phyloP scores from a whole-genome alignment of 192 early-diverging fungal species.

The Podila epicladia region DNA sequence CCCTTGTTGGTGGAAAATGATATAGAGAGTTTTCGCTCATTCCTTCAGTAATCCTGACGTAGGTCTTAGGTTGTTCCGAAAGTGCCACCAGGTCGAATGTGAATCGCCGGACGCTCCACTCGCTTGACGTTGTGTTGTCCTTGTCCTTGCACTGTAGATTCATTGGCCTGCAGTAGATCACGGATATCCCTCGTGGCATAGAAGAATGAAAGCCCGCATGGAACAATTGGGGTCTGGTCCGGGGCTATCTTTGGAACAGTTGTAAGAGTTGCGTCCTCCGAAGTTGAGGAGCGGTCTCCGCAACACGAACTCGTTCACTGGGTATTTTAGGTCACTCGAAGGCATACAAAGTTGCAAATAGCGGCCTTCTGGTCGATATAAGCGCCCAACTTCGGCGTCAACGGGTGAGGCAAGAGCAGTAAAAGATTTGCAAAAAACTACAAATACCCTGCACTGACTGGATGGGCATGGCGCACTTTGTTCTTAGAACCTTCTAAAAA shows the following conservation, averaged over 20 bases:
- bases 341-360: no score
- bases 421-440: no score
- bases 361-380: no score
- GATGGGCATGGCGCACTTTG: no score
- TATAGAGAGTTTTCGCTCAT: constrained; percentile 12
- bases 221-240: constrained; percentile 3
- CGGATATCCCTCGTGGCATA: constrained; percentile 14
- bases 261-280: constrained; percentile 9
- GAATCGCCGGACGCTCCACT: constrained; percentile 11
- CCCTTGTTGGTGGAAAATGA: neutral
- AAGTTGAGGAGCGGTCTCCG: constrained; percentile 5
- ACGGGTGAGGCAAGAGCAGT: no score
- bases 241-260: constrained; percentile 8
- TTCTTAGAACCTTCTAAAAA: no score
- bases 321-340: no score
- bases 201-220: constrained; percentile 7
- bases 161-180: neutral
- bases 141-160: constrained; percentile 4
- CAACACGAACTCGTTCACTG: neutral
- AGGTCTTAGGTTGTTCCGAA: constrained; percentile 13
- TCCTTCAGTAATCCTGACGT: constrained; percentile 10
- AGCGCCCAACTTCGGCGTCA: no score
- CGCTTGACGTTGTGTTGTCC: constrained; percentile 7
- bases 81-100: constrained; percentile 14
- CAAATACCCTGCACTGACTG: no score